Evolutionary conservation across 352 stramenopile species (phyloP).

Genomic region (Detonula confervacea): DNA sequence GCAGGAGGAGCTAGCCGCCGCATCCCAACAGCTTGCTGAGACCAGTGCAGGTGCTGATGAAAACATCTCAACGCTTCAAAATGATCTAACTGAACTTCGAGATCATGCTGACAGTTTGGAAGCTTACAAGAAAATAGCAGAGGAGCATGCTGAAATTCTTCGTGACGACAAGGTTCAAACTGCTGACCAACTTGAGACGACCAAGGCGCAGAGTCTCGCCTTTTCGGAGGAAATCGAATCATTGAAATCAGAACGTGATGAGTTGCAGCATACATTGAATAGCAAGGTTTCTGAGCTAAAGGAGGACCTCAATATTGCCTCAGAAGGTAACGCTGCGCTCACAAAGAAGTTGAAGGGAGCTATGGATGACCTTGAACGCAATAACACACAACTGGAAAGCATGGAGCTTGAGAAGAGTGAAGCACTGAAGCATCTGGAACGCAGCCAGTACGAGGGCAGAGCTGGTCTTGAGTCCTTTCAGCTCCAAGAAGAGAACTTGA

Average conservation of each 20-base stretch:
- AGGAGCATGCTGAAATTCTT: constrained; percentile 26
- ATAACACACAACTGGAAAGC: constrained; percentile 18
- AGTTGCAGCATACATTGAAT: too few species aligned
- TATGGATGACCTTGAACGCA: constrained; percentile 26
- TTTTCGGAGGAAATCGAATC: constrained; percentile 16
- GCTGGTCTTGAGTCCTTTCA: constrained; percentile 29
- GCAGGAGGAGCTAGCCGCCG: too few species aligned
- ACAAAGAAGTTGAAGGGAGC: constrained; percentile 43
- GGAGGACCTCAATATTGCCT: too few species aligned
- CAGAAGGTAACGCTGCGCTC: too few species aligned
- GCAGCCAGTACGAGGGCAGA: constrained; percentile 1
- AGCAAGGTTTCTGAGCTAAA: too few species aligned
- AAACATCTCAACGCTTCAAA: too few species aligned
- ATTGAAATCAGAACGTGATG: constrained; percentile 21
- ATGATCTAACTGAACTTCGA: constrained; percentile 30
- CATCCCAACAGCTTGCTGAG: too few species aligned
- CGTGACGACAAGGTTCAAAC: constrained; percentile 32
- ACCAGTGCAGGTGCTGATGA: too few species aligned
- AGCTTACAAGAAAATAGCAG: constrained; percentile 16
- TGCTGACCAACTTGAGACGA: constrained; percentile 17
- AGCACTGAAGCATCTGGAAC: constrained; percentile 26
- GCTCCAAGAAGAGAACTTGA: constrained; percentile 29
- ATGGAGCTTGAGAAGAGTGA: constrained; percentile 36
- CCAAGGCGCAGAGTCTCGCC: constrained; percentile 8
- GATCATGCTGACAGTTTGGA: constrained; percentile 25